Conservation (phyloP, 257 asterid species). For the Scutellaria galericulata region DNA sequence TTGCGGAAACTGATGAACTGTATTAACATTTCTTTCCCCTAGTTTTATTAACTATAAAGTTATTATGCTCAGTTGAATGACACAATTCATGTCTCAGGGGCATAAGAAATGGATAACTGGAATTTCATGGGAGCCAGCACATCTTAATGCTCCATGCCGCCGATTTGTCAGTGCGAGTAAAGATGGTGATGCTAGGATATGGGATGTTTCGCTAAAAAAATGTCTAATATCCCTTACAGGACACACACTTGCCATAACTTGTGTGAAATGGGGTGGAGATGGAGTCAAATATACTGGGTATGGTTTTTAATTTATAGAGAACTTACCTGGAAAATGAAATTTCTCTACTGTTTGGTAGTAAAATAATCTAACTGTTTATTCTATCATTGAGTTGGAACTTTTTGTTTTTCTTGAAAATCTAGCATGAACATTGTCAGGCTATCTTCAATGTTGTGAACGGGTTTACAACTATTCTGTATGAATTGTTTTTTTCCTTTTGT, state of each 20-base stretch:
- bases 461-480: slow-evolving; percentile 10
- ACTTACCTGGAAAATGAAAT: slow-evolving; percentile 6
- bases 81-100: slow-evolving; percentile 60
- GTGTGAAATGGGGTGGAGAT: slow-evolving; percentile 99
- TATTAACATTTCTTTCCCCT: too few relatives aligned
- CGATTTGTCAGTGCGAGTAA: slow-evolving; percentile 95
- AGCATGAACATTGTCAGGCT: not conserved
- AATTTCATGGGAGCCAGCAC: slow-evolving; percentile 96
- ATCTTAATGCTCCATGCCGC: slow-evolving; percentile 86
- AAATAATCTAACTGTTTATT: not conserved
- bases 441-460: slow-evolving; percentile 10
- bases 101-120: slow-evolving; percentile 99
- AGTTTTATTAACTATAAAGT: not conserved
- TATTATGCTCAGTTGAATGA: slow-evolving; percentile 22
- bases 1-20: too few relatives aligned
- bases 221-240: slow-evolving; percentile 80
- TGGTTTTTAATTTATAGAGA: slow-evolving; percentile 30
- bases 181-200: slow-evolving; percentile 99
- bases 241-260: slow-evolving; percentile 92
- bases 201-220: slow-evolving; percentile 79
- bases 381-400: slow-evolving; percentile 24
- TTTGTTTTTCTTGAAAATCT: slow-evolving; percentile 17
- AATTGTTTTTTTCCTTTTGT: not conserved
- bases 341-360: slow-evolving; percentile 1
- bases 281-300: slow-evolving; percentile 97